Conservation (phyloP, 306 rosid genomes). For the Datisca glomerata region DNA sequence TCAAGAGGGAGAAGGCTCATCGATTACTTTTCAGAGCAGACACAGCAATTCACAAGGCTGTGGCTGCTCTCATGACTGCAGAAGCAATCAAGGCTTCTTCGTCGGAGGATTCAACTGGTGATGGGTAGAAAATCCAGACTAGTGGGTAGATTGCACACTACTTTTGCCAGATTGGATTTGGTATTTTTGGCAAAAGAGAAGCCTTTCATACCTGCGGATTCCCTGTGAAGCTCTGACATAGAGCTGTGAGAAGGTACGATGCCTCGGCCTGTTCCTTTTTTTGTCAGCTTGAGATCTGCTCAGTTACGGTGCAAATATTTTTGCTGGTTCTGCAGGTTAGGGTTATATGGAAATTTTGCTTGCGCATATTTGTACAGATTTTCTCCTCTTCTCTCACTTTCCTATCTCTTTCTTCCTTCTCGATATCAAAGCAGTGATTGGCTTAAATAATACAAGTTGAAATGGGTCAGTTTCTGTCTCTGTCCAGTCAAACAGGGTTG, state of each 20-base stretch:
- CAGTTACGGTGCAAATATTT: conserved; percentile 9
- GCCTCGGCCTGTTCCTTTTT: too few relatives aligned
- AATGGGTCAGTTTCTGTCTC: too few relatives aligned
- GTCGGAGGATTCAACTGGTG: conserved; percentile 22
- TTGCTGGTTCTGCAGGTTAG: neutral
- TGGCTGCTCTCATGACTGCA: conserved; percentile 78
- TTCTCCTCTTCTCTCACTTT: conserved; percentile 9
- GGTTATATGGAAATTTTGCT: conserved; percentile 45
- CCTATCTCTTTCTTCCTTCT: conserved; percentile 1
- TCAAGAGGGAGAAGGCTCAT: conserved; percentile 59
- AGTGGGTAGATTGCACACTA: too few relatives aligned
- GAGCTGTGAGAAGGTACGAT: too few relatives aligned
- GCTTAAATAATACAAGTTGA: conserved; percentile 63
- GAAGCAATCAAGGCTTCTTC: conserved; percentile 62
- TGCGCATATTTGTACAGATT: conserved; percentile 64
- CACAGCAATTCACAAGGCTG: conserved; percentile 75
- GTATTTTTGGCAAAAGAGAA: too few relatives aligned
- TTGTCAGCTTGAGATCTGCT: conserved; percentile 12
- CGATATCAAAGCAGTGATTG: conserved; percentile 34
- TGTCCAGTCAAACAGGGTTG: too few relatives aligned
- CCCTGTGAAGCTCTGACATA: too few relatives aligned
- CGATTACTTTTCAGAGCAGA: conserved; percentile 67
- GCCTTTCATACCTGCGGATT: too few relatives aligned
- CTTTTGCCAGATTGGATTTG: too few relatives aligned
- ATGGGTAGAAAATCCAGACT: conserved; percentile 24